A percentile compares a stretch with the other conserved stretches of the same genome.
Conservation (phyloP, 2,329 filamentous ascomycete species). For the Curvularia eragrostidis region DNA sequence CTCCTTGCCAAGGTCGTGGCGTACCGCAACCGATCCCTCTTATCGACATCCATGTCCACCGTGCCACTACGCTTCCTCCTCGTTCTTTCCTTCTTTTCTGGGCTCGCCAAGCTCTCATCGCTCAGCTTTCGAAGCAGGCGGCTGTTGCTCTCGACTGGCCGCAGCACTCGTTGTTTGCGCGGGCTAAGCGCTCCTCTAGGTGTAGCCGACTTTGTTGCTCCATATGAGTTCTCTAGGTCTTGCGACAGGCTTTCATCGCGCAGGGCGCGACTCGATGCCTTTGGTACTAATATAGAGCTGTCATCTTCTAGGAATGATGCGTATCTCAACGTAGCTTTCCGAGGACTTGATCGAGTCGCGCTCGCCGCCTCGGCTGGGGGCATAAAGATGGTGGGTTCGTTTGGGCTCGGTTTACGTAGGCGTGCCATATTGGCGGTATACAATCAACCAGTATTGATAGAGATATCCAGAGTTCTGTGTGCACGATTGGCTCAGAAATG, state of each 20-base stretch:
- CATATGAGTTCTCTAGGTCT: conserved; percentile 33
- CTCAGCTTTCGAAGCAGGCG: conserved; percentile 37
- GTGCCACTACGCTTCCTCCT: conserved; percentile 25
- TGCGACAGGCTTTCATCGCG: conserved; percentile 31
- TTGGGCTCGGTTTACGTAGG: conserved; percentile 41
- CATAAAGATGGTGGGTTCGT: conserved; percentile 32
- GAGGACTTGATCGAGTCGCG: conserved; percentile 36
- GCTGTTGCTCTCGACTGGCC: conserved; percentile 43
- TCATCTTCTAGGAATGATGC: conserved; percentile 27
- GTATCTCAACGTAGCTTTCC: conserved; percentile 29
- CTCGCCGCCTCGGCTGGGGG: conserved; percentile 24
- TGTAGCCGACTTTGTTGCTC: conserved; percentile 28
- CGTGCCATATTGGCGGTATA: conserved; percentile 39
- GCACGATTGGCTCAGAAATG: conserved; percentile 14
- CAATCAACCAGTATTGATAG: conserved; percentile 7
- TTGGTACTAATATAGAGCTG: conserved; percentile 33
- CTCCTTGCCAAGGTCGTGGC: conserved; percentile 41
- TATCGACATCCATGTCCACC: conserved; percentile 26
- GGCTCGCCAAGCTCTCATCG: conserved; percentile 39
- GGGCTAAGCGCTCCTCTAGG: conserved; percentile 26
- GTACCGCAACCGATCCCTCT: conserved; percentile 30
- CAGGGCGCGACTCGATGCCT: conserved; percentile 34
- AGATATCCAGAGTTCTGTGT: conserved; percentile 5
- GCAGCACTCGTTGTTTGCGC: conserved; percentile 43
- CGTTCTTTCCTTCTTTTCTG: conserved; percentile 33